A percentile compares a stretch with the other conserved stretches of the same genome.
Evolutionary conservation across 306 rosid genomes (phyloP).

Genomic region (Trifolium pratense): DNA sequence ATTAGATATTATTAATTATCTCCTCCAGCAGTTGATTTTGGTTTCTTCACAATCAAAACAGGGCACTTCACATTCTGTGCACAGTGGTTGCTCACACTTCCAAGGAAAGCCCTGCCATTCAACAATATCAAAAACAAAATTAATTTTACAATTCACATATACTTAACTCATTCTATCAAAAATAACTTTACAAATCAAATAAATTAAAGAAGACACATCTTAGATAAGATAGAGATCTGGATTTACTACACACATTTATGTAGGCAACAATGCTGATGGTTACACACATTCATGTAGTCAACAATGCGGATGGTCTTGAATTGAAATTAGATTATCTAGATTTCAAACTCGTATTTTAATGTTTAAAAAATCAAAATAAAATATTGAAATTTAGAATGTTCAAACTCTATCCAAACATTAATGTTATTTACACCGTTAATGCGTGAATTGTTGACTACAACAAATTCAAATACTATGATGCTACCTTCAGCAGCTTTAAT

Average conservation of each 20-base stretch:
- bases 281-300: no score
- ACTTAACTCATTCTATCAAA: background rate
- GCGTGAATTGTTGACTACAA: no score
- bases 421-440: no score
- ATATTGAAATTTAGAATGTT: no score
- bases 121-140: background rate
- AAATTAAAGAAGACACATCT: background rate
- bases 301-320: background rate
- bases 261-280: no score
- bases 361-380: no score
- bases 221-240: no score
- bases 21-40: conserved; percentile 49
- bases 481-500: no score
- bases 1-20: background rate
- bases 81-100: conserved; percentile 91
- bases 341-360: no score
- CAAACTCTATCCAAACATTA: background rate
- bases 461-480: no score
- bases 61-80: conserved; percentile 87
- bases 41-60: conserved; percentile 83
- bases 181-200: background rate
- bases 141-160: background rate
- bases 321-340: no score
- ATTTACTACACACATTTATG: no score
- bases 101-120: conserved; percentile 77